Evolutionary conservation across 805 yeast genomes (phyloP).

Genomic region (Monosporozyma aerobia): DNA sequence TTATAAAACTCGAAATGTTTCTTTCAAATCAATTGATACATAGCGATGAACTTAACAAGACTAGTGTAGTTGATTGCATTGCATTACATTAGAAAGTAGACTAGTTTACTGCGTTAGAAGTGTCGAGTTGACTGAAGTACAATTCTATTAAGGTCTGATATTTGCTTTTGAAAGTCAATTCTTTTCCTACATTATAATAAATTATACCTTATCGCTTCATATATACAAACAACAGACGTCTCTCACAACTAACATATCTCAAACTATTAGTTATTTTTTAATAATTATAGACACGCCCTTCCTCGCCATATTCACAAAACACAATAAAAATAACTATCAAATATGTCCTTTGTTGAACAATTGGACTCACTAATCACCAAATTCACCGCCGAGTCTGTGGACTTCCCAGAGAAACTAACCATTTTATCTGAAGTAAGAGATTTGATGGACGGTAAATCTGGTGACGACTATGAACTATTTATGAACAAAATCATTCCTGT

Average conservation of each 20-base stretch:
- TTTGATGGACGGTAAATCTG: conserved; percentile 73
- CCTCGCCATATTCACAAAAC: not conserved
- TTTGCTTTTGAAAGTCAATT: not conserved
- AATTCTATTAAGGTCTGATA: not conserved
- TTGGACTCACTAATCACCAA: conserved; percentile 60
- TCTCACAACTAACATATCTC: not conserved
- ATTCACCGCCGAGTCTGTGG: conserved; percentile 46
- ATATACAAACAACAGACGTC: not conserved
- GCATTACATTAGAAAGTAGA: not conserved
- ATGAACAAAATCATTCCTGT: conserved; percentile 62
- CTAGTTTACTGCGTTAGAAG: not conserved
- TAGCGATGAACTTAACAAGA: not conserved
- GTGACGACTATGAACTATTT: conserved; percentile 74
- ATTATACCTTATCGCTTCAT: not conserved
- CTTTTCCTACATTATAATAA: not conserved
- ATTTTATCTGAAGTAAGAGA: conserved; percentile 77
- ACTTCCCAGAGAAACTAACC: conserved; percentile 53
- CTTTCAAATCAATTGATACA: not conserved
- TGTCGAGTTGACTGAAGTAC: not conserved
- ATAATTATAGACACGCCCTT: not conserved
- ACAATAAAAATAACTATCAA: not conserved
- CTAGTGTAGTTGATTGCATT: not conserved
- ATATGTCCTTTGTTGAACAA: conserved; percentile 35
- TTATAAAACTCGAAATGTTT: not conserved
- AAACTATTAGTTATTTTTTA: not conserved